Evolutionary conservation across 345 rosid species (phyloP).

Genomic region (Gossypium stocksii): DNA sequence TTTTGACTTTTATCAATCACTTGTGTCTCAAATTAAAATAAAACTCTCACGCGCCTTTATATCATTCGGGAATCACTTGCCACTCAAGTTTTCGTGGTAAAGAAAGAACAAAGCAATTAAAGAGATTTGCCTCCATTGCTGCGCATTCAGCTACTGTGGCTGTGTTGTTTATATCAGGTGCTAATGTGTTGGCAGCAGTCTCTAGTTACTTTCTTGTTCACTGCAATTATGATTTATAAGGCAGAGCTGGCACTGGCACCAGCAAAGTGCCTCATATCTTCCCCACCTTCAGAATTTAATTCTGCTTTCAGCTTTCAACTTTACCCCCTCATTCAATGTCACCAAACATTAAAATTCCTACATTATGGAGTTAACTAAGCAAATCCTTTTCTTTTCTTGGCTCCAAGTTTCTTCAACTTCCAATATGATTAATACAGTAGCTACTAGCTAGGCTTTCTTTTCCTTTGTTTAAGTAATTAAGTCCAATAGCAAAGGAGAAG

Average conservation of each 20-base stretch:
- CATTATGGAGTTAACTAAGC: not conserved
- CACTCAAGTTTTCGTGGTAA: constrained; percentile 1
- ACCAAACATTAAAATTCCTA: not conserved
- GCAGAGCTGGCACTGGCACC: constrained; percentile 11
- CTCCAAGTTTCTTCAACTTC: not conserved
- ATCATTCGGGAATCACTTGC: not conserved
- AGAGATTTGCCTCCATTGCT: not conserved
- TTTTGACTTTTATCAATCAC: not conserved
- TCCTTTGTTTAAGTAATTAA: not conserved
- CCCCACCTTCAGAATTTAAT: not conserved
- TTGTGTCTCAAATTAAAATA: not conserved
- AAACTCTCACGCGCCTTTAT: constrained; percentile 5
- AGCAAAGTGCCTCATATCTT: not conserved
- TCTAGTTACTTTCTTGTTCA: too few relatives aligned
- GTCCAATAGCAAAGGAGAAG: not conserved
- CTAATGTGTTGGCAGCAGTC: not conserved
- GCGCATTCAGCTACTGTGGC: not conserved
- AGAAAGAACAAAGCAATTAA: not conserved
- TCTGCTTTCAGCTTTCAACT: not conserved
- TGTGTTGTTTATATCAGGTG: not conserved
- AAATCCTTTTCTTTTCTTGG: not conserved
- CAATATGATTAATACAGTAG: not conserved
- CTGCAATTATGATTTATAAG: not conserved
- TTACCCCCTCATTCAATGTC: not conserved
- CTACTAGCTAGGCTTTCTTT: constrained; percentile 2